Base-by-base conservation (phyloP, 2,329 filamentous ascomycete species). In the Cytospora paraplurivora region DNA sequence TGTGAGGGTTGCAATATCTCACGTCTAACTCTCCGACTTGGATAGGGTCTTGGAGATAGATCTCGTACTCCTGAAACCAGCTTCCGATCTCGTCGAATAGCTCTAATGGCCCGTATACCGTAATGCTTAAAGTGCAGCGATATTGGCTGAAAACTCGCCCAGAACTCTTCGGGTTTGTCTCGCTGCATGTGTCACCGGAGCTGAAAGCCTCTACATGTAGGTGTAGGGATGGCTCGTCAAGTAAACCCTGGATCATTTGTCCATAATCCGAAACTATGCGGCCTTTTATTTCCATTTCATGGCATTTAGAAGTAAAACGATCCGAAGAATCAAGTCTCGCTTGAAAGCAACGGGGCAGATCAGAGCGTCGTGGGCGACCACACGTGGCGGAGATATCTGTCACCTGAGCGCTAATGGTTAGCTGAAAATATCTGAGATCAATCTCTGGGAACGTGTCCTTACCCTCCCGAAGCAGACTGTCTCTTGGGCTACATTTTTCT, bases 1-100 rank as follows among this genome's bases (percentile, higher is more conserved):
- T 33, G 13, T 63, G 62, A 3, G 62, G 62, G n/a, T 63, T 63
- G 51, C 62, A 63, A n/a, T 63, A 63, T n/a, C 8, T 35, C 15
- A 37, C 17, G 3, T 55, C 38, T 12, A 34, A 32, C 5, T 50
- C 10, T 13, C 38, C 52, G 8, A 34, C 27, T 5, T 47, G 17
- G 15, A 27, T 10, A 3, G 62, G 62, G 32, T 63, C 62, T 21
- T 63, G 62, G 4, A 63, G 56, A 5, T 41, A 56, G 1, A 60
- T 2, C 7, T 60, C 56, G 33, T 63, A 56, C 17, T 33, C 62
- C n/a, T 63, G 56, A 3, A 63, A 41, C 32, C 15, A 63, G 10
- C 6, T 47, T 11, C 62, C 62, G 7, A 63, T 55, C 21, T 63
- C 56, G 5, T 63, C 38, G 7, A 63, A 55, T 2, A 63, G 15